phyloP scores from a whole-genome alignment of 2,329 filamentous ascomycete species.

The Neofusicoccum kwambonambiense region DNA sequence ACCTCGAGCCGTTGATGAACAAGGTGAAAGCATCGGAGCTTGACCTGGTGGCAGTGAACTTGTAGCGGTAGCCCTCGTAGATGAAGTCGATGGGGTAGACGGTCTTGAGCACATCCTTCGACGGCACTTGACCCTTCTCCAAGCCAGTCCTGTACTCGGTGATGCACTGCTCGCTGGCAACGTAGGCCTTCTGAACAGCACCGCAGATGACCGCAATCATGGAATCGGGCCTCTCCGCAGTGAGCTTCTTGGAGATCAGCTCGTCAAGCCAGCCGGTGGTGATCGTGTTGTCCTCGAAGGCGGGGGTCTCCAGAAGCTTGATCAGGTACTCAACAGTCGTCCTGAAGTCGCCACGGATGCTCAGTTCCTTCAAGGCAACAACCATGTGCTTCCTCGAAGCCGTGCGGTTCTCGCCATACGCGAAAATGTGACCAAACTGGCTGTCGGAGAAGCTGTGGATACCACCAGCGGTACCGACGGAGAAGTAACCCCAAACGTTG shows the following conservation, averaged over 20 bases:
- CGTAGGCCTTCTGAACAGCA: conserved; percentile 90
- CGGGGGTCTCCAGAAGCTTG: conserved; percentile 96
- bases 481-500: conserved; percentile 99
- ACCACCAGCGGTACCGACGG: conserved; percentile 90
- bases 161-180: conserved; percentile 87
- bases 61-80: conserved; percentile 94
- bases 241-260: conserved; percentile 96
- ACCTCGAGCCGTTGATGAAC: conserved; percentile 98
- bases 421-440: conserved; percentile 99
- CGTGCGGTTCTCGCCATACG: conserved; percentile 94
- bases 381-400: conserved; percentile 99
- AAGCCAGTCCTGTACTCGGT: conserved; percentile 82
- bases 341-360: conserved; percentile 98
- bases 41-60: conserved; percentile 94
- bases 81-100: conserved; percentile 98
- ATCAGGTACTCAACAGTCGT: conserved; percentile 99
- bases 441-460: conserved; percentile 99
- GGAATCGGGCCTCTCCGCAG: conserved; percentile 89
- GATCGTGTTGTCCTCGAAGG: conserved; percentile 98
- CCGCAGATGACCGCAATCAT: conserved; percentile 94
- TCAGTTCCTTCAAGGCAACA: conserved; percentile 94
- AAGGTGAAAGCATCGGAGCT: conserved; percentile 93
- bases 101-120: conserved; percentile 95
- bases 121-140: conserved; percentile 95
- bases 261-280: conserved; percentile 98